phyloP scores from a whole-genome alignment of 805 yeast genomes.

The Sporopachydermia quercuum region DNA sequence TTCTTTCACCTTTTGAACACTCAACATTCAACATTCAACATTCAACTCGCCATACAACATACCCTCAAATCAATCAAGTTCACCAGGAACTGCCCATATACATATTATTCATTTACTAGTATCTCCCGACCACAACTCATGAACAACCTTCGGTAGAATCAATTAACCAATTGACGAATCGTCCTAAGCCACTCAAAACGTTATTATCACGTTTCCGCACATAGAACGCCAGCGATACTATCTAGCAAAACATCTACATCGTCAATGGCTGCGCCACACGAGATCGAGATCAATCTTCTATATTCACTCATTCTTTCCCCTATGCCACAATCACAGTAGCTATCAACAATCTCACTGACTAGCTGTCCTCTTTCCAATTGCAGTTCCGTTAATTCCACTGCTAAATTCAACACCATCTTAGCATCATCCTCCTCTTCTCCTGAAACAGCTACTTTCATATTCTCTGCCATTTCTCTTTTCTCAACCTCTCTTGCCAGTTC shows the following conservation, averaged over 20 bases:
- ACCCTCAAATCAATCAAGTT: no score
- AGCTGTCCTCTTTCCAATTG: slow-evolving; percentile 27
- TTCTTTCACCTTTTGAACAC: no score
- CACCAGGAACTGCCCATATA: no score
- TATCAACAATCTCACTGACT: slow-evolving; percentile 27
- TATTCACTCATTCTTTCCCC: slow-evolving; percentile 59
- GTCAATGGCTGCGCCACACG: slow-evolving; percentile 66
- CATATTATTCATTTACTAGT: no score
- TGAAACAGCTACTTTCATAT: background rate
- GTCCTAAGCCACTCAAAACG: no score
- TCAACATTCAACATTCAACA: no score
- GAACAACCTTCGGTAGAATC: no score
- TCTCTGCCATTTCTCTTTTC: slow-evolving; percentile 21
- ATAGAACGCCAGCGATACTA: slow-evolving; percentile 45
- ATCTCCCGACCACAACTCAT: no score
- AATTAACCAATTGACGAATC: no score
- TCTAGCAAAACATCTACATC: slow-evolving; percentile 71
- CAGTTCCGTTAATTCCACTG: slow-evolving; percentile 22
- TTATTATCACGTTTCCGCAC: slow-evolving; percentile 8
- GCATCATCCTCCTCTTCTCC: slow-evolving; percentile 7
- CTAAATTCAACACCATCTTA: slow-evolving; percentile 15
- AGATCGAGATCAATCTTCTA: slow-evolving; percentile 57
- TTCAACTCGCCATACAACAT: no score
- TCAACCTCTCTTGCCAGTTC: slow-evolving; percentile 32
- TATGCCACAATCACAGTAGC: slow-evolving; percentile 21